Base-by-base conservation (phyloP, 2,329 filamentous ascomycete species). In the Sporothrix inflata region DNA sequence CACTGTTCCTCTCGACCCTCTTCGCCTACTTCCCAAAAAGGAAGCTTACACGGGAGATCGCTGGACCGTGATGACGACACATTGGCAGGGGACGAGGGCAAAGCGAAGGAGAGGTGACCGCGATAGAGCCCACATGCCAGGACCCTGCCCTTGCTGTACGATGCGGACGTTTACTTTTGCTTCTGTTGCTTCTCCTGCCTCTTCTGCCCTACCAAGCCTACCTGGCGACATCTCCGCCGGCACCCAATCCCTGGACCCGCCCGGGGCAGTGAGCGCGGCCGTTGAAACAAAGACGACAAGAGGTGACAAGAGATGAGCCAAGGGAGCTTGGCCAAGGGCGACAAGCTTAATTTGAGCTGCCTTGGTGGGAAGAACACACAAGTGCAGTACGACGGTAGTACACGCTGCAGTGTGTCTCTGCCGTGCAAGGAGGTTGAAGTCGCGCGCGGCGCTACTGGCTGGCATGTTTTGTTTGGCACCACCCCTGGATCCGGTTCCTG, bases 21-120 rank as follows among this genome's bases (percentile, higher is more conserved):
- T 53, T 38, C 34, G 49, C n/a, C 34, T 24, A 27, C 49, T 69
- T 69, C 51, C 51, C 14, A 27, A 47, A 47, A 1, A 30, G 67
- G 67, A 45, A 69, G 38, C 67, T 60, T 57, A 57, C 67, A 57
- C 67, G 67, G 51, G 51, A 69, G 67, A 69, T 69, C 67, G 16
- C 51, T 57, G 4, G 24, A 16, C 11, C 7, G 21, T 27, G 27
- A 69, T 57, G 67, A 45, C 67, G 67, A 69, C 34, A 69, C 67
- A 47, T 27, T 27, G 49, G 27, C 67, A 69, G 51, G 66, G 66
- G 16, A 38, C 42, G 11, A 21, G n/a, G 34, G 7, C 19, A 63
- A 63, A 63, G 34, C 34, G 34, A 6, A 67, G 4, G 42, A 49
- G 19, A 67, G 27, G 65, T 6, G 38, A 60, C 16, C 21, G 49